Conservation (phyloP, 1,284 basidiomycete species). For the Melampsora americana region DNA sequence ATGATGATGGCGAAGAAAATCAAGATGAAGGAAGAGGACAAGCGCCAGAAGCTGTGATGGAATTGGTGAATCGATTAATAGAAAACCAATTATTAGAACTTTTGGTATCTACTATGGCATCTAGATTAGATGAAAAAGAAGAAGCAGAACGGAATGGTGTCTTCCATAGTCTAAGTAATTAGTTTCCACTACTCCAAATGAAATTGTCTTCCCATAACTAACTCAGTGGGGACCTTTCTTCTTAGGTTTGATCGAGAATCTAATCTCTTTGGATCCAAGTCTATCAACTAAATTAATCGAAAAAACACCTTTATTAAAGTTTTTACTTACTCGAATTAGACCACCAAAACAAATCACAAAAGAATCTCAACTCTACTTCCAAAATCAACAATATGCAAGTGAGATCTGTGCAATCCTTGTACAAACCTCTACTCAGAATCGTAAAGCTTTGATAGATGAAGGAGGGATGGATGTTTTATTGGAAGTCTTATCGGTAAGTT, state of each 20-base stretch:
- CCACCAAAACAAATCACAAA: conserved; percentile 53
- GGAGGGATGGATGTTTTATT: conserved; percentile 36
- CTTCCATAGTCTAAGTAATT: conserved; percentile 77
- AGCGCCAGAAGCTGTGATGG: conserved; percentile 46
- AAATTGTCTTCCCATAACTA: not conserved
- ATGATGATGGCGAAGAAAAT: conserved; percentile 64
- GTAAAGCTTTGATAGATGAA: conserved; percentile 7
- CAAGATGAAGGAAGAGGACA: conserved; percentile 19
- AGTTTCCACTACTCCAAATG: conserved; percentile 2
- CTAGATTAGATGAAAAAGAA: conserved; percentile 72
- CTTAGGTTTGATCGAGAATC: conserved; percentile 83
- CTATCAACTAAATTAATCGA: conserved; percentile 68
- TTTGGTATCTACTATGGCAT: conserved; percentile 78
- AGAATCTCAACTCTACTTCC: conserved; percentile 46
- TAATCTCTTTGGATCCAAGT: conserved; percentile 76
- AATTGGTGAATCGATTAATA: conserved; percentile 60
- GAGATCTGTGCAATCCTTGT: conserved; percentile 78
- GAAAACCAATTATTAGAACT: conserved; percentile 79
- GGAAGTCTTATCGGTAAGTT: conserved; percentile 42
- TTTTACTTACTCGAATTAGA: conserved; percentile 76
- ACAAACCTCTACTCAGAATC: conserved; percentile 56
- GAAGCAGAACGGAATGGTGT: conserved; percentile 84
- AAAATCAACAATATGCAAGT: conserved; percentile 56
- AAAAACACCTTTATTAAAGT: conserved; percentile 71
- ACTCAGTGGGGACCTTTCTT: not conserved